Conservation (phyloP, 1,284 basidiomycete genomes). For the Puccinia polysora region DNA sequence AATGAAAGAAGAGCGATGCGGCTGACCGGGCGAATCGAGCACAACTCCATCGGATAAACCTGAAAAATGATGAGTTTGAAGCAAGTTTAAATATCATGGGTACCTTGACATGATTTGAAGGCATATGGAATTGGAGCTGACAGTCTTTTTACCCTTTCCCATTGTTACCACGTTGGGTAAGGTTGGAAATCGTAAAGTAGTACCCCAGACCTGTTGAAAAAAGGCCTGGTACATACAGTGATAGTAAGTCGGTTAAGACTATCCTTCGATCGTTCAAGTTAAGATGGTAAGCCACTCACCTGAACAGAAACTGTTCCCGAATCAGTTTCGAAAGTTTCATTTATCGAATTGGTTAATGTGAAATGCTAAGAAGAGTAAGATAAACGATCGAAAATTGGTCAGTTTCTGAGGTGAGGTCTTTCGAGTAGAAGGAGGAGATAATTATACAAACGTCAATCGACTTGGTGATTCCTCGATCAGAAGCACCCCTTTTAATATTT, state of each 20-base stretch:
- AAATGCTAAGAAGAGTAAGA: slow-evolving; percentile 12
- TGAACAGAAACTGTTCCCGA: slow-evolving; percentile 10
- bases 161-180: slow-evolving; percentile 29
- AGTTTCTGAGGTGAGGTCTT: background rate
- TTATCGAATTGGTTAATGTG: slow-evolving; percentile 17
- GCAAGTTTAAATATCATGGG: background rate
- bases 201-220: slow-evolving; percentile 25
- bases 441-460: slow-evolving; percentile 22
- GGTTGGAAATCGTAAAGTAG: background rate
- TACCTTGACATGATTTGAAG: background rate
- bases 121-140: background rate
- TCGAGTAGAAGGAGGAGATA: background rate
- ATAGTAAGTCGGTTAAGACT: background rate
- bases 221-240: background rate
- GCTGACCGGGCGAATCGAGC: slow-evolving; percentile 8
- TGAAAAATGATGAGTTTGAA: background rate
- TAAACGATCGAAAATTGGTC: background rate
- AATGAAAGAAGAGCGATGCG: background rate
- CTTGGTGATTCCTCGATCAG: slow-evolving; percentile 16
- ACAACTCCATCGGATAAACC: slow-evolving; percentile 41
- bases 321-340: slow-evolving; percentile 30
- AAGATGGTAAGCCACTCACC: background rate
- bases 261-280: background rate
- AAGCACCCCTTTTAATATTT: slow-evolving; percentile 5
- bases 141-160: slow-evolving; percentile 30